These are phyloP conservation scores for Diaporthe citri DNA, from an alignment of 2,329 filamentous ascomycete species.

Conservation along the genomic window DNA sequence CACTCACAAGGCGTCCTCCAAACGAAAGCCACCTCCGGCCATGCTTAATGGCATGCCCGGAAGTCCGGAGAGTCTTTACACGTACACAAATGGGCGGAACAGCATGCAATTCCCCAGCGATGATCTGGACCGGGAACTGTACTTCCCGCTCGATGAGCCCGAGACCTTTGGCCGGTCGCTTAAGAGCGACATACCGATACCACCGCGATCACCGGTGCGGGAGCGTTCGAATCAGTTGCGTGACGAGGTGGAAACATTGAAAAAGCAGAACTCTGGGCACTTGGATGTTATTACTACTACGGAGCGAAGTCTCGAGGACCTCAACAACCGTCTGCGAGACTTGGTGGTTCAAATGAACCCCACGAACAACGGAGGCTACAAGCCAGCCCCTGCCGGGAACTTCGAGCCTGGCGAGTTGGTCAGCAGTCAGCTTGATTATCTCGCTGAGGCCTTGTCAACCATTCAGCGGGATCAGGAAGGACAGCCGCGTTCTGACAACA, in stretches of 20 bases:
- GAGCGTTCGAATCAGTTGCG: constrained; percentile 65
- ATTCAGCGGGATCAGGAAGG: constrained; percentile 69
- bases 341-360: constrained; percentile 61
- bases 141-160: constrained; percentile 75
- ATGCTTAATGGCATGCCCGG: constrained; percentile 73
- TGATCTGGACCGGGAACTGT: constrained; percentile 81
- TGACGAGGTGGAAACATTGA: constrained; percentile 55
- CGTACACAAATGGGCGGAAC: constrained; percentile 72
- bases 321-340: constrained; percentile 62
- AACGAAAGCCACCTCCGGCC: constrained; percentile 62
- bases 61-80: constrained; percentile 82
- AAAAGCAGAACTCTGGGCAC: constrained; percentile 52
- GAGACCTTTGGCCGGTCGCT: constrained; percentile 59
- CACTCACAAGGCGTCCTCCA: constrained; percentile 82
- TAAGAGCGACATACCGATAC: constrained; percentile 66
- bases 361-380: constrained; percentile 61
- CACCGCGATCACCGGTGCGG: constrained; percentile 68
- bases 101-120: constrained; percentile 68
- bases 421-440: constrained; percentile 74
- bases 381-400: constrained; percentile 55
- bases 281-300: constrained; percentile 70
- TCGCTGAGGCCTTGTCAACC: constrained; percentile 74
- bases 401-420: constrained; percentile 62
- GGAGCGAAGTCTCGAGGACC: constrained; percentile 73
- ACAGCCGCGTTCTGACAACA: constrained; percentile 47